These are phyloP conservation scores for Ehretia macrophylla DNA, from an alignment of 257 asterid genomes.

Conservation along the genomic window DNA sequence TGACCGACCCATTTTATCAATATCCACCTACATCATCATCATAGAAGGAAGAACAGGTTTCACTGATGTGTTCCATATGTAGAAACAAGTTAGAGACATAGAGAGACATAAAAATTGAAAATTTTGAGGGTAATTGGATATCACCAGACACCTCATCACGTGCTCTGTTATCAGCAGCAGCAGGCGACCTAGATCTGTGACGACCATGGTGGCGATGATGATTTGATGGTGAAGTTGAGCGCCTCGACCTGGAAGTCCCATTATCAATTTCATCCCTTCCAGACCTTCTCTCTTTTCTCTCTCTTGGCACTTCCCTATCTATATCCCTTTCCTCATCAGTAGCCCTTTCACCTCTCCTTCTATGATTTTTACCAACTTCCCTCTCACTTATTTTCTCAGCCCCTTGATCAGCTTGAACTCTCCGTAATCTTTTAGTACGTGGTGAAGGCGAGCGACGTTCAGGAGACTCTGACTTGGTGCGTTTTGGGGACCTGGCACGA, in stretches of 20 bases:
- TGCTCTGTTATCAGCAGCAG: constrained; percentile 45
- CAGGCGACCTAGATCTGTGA: constrained; percentile 71
- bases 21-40: no score
- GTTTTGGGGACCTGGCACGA: constrained; percentile 21
- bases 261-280: constrained; percentile 51
- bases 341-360: constrained; percentile 41
- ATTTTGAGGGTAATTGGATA: constrained; percentile 32
- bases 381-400: constrained; percentile 40
- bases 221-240: constrained; percentile 56
- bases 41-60: no score
- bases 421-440: constrained; percentile 59
- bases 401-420: constrained; percentile 55
- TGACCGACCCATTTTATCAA: no score
- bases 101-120: neutral
- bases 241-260: constrained; percentile 49
- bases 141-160: constrained; percentile 92
- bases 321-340: constrained; percentile 40
- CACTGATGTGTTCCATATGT: no score
- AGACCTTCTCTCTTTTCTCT: constrained; percentile 46
- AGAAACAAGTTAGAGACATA: no score
- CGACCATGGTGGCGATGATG: constrained; percentile 45
- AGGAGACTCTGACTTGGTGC: constrained; percentile 33
- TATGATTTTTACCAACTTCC: constrained; percentile 44
- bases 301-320: constrained; percentile 39
- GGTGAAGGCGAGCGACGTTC: constrained; percentile 58